Percentiles rank a stretch among this genome's conserved stretches.
Conservation (phyloP, 805 yeast species). For the Komagataella kurtzmanii region DNA sequence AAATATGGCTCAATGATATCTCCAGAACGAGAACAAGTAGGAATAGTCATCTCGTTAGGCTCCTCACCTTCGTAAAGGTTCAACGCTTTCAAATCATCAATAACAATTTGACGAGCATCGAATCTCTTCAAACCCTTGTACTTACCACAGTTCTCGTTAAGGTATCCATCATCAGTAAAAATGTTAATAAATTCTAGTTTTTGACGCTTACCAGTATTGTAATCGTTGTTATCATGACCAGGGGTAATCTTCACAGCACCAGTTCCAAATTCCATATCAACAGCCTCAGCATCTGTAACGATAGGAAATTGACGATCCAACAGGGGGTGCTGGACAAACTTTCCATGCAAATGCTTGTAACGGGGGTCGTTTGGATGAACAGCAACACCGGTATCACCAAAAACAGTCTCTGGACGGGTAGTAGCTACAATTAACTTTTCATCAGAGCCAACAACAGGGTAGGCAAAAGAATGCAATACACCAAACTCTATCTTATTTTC, state of each 20-base stretch:
- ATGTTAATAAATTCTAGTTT: constrained; percentile 80
- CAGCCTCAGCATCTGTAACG: constrained; percentile 82
- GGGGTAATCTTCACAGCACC: constrained; percentile 99
- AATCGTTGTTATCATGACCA: constrained; percentile 96
- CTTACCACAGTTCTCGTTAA: constrained; percentile 89
- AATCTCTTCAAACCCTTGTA: constrained; percentile 88
- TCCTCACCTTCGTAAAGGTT: constrained; percentile 74
- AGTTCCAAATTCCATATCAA: constrained; percentile 98
- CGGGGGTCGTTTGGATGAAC: constrained; percentile 93
- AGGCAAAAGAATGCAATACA: constrained; percentile 90
- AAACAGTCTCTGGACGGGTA: constrained; percentile 96
- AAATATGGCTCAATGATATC: constrained; percentile 92
- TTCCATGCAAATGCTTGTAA: constrained; percentile 91
- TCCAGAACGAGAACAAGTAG: constrained; percentile 91
- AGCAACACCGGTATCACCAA: constrained; percentile 97
- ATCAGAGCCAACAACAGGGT: constrained; percentile 72
- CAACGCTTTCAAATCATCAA: constrained; percentile 61
- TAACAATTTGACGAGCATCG: constrained; percentile 80
- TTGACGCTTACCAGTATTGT: constrained; percentile 90
- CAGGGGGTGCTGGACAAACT: constrained; percentile 83
- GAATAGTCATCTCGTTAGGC: constrained; percentile 93
- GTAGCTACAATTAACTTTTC: constrained; percentile 90
- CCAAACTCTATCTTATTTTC: constrained; percentile 90
- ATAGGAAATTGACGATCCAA: constrained; percentile 77
- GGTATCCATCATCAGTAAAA: constrained; percentile 79